phyloP scores from a whole-genome alignment of 2,329 filamentous ascomycete species.

The Exutisphaerella laricina region DNA sequence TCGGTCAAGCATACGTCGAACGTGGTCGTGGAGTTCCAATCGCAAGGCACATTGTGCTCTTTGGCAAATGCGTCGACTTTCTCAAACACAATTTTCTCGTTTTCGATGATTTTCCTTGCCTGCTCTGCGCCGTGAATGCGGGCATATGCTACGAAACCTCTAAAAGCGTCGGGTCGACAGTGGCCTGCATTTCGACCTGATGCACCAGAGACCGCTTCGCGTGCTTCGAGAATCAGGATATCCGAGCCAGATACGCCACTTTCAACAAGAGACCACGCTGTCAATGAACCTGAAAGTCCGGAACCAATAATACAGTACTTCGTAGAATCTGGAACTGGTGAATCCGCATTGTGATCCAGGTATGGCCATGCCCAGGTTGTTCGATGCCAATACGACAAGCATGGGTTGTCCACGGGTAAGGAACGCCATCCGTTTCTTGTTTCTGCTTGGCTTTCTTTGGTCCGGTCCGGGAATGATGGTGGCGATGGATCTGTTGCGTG shows the following conservation, averaged over 20 bases:
- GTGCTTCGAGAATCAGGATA: slow-evolving; percentile 41
- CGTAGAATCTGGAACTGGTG: slow-evolving; percentile 27
- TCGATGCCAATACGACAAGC: slow-evolving; percentile 43
- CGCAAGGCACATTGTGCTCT: slow-evolving; percentile 40
- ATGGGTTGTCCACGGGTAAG: slow-evolving; percentile 24
- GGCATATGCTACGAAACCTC: slow-evolving; percentile 43
- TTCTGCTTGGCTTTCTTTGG: background rate
- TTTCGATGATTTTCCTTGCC: slow-evolving; percentile 43
- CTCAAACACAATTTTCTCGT: slow-evolving; percentile 41
- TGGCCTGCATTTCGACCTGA: slow-evolving; percentile 45
- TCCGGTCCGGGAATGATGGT: background rate
- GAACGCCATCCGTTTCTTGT: slow-evolving; percentile 11
- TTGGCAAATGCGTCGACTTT: slow-evolving; percentile 40
- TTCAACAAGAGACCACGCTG: slow-evolving; percentile 38
- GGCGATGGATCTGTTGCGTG: slow-evolving; percentile 12
- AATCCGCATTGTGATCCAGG: slow-evolving; percentile 36
- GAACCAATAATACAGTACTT: slow-evolving; percentile 42
- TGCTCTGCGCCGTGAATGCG: slow-evolving; percentile 41
- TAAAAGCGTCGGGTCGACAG: slow-evolving; percentile 44
- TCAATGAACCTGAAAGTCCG: slow-evolving; percentile 40
- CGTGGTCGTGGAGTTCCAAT: slow-evolving; percentile 44
- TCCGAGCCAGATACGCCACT: slow-evolving; percentile 32
- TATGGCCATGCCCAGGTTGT: slow-evolving; percentile 42
- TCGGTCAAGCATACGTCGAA: slow-evolving; percentile 47
- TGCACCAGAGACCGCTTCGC: slow-evolving; percentile 43